Percentiles rank a stretch among this genome's conserved stretches.
These are phyloP conservation scores for Serpula lacrymans DNA, from an alignment of 768 basidiomycete genomes.

Conservation along the genomic window DNA sequence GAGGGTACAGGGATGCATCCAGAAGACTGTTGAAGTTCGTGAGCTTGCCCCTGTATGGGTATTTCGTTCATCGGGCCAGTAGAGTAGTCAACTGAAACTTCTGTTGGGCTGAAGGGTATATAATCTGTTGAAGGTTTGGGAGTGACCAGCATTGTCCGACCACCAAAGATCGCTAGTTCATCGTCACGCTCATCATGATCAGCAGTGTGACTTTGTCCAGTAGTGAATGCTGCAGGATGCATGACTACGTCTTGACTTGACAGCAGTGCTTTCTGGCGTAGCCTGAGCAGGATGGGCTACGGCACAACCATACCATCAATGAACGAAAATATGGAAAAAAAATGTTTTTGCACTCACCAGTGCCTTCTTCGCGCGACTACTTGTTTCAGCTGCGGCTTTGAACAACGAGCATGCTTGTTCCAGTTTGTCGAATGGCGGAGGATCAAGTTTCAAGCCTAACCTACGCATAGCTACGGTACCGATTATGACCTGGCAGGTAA, in stretches of 20 bases:
- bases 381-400: constrained; percentile 39
- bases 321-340: not conserved
- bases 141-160: constrained; percentile 27
- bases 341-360: constrained; percentile 32
- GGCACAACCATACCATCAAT: not conserved
- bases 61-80: no score
- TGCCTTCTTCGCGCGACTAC: constrained; percentile 47
- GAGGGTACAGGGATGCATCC: constrained; percentile 11
- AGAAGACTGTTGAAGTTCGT: no score
- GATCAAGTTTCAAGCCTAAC: constrained; percentile 40
- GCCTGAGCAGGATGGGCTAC: constrained; percentile 44
- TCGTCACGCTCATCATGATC: constrained; percentile 15
- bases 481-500: constrained; percentile 33
- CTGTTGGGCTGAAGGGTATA: no score
- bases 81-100: no score
- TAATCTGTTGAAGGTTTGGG: no score
- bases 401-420: constrained; percentile 47
- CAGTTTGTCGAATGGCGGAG: constrained; percentile 44
- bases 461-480: constrained; percentile 52
- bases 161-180: constrained; percentile 35
- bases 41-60: no score
- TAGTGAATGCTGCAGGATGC: constrained; percentile 9
- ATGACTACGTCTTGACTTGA: no score
- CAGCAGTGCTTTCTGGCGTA: constrained; percentile 42
- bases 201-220: not conserved